Percentiles rank a stretch among this genome's conserved stretches.
phyloP scores from a whole-genome alignment of 257 asterid species.

The Solanum pennellii region DNA sequence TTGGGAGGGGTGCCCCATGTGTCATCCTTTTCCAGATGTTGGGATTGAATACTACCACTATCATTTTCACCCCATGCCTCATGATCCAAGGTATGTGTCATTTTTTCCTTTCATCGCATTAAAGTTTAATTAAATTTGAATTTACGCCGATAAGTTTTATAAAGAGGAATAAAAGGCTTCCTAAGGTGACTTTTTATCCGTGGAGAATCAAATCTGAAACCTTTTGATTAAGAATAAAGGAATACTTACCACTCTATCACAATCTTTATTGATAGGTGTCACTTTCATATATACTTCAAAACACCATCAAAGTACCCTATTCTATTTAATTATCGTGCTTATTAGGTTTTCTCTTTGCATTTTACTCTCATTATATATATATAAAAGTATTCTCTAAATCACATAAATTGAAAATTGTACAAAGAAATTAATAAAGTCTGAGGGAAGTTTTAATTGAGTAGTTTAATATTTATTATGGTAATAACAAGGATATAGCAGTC shows the following conservation, averaged over 20 bases:
- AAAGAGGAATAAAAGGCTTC: too few species aligned
- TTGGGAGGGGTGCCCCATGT: constrained; percentile 37
- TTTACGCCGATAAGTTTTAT: too few species aligned
- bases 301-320: neutral
- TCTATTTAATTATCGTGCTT: neutral
- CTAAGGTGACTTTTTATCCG: too few species aligned
- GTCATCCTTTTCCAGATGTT: constrained; percentile 14
- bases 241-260: fast-evolving
- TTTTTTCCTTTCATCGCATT: too few species aligned
- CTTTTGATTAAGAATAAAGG: fast-evolving
- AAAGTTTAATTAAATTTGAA: too few species aligned
- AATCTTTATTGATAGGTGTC: too few species aligned
- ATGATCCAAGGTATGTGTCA: constrained; percentile 9
- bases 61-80: neutral
- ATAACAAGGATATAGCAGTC: constrained; percentile 1
- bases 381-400: neutral
- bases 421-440: neutral
- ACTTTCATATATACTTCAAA: neutral
- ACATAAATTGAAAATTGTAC: neutral
- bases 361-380: neutral
- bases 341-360: neutral
- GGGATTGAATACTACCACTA: constrained; percentile 1
- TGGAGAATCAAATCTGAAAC: too few species aligned
- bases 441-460: neutral
- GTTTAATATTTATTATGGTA: neutral